A percentile compares a stretch with the other conserved stretches of the same genome.
Evolutionary conservation across 306 rosid genomes (phyloP).

Genomic region (Prunus kanzakura): DNA sequence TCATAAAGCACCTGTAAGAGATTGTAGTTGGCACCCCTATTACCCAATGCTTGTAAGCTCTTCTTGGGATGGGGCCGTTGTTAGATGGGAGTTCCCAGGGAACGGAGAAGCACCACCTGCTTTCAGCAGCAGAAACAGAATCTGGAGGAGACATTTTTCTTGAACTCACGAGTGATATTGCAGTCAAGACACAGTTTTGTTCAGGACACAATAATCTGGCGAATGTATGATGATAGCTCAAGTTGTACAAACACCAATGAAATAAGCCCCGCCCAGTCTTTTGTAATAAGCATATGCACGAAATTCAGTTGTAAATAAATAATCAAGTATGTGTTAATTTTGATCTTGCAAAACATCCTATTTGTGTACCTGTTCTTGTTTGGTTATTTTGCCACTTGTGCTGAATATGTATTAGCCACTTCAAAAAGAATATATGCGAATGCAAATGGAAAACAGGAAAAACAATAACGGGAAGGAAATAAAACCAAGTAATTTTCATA

Average conservation of each 20-base stretch:
- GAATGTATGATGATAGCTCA: conserved; percentile 12
- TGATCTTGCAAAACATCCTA: neutral
- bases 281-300: neutral
- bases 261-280: conserved; percentile 3
- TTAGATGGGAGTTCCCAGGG: conserved; percentile 75
- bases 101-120: conserved; percentile 39
- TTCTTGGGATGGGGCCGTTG: conserved; percentile 91
- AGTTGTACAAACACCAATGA: conserved; percentile 1
- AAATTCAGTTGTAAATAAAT: conserved; percentile 34
- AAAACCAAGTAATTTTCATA: too few relatives aligned
- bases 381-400: neutral
- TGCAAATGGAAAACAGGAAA: too few relatives aligned
- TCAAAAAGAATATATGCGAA: neutral
- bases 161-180: conserved; percentile 20
- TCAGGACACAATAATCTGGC: neutral
- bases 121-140: conserved; percentile 31
- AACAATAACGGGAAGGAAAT: too few relatives aligned
- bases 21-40: conserved; percentile 95
- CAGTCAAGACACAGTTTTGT: neutral
- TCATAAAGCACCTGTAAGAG: conserved; percentile 86
- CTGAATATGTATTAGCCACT: neutral
- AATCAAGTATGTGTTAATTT: conserved; percentile 12
- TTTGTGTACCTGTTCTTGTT: neutral
- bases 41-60: conserved; percentile 82
- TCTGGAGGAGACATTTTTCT: conserved; percentile 32